These are phyloP conservation scores for Parathielavia appendiculata DNA, from an alignment of 495 filamentous ascomycete genomes.

Conservation along the genomic window DNA sequence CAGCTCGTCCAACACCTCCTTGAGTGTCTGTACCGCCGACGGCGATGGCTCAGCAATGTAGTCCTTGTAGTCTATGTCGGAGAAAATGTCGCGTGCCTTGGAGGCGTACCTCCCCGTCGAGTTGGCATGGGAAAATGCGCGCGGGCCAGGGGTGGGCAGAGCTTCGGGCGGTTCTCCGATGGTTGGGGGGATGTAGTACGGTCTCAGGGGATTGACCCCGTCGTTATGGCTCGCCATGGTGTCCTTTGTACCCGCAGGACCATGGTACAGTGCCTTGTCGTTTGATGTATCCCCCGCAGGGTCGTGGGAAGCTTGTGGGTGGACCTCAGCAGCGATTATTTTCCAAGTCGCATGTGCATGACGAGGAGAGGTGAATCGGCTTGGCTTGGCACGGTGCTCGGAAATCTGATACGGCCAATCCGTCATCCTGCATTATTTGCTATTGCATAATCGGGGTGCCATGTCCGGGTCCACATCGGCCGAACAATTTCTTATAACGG, in stretches of 20 bases:
- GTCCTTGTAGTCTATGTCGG: constrained; percentile 83
- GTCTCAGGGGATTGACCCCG: constrained; percentile 82
- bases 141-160: constrained; percentile 37
- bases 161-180: constrained; percentile 53
- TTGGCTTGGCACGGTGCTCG: constrained; percentile 11
- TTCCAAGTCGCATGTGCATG: constrained; percentile 21
- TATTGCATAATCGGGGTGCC: constrained; percentile 24
- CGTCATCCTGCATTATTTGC: not conserved
- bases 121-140: constrained; percentile 45
- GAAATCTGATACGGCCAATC: not conserved
- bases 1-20: constrained; percentile 69
- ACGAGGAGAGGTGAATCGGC: constrained; percentile 18
- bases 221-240: constrained; percentile 45
- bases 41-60: constrained; percentile 74
- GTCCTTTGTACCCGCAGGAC: constrained; percentile 12
- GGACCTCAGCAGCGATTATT: constrained; percentile 1
- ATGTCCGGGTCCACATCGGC: no score
- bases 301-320: constrained; percentile 7
- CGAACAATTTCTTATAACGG: constrained; percentile 13
- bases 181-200: constrained; percentile 88
- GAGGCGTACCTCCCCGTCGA: constrained; percentile 56
- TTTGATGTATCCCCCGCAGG: constrained; percentile 4
- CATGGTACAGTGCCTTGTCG: constrained; percentile 8
- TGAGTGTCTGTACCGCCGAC: constrained; percentile 63
- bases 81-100: constrained; percentile 76